Evolutionary conservation across 331 rosid species (phyloP), one percentile per base, ranked within the genome.

Genomic region (Rhamnella rubrinervis): DNA sequence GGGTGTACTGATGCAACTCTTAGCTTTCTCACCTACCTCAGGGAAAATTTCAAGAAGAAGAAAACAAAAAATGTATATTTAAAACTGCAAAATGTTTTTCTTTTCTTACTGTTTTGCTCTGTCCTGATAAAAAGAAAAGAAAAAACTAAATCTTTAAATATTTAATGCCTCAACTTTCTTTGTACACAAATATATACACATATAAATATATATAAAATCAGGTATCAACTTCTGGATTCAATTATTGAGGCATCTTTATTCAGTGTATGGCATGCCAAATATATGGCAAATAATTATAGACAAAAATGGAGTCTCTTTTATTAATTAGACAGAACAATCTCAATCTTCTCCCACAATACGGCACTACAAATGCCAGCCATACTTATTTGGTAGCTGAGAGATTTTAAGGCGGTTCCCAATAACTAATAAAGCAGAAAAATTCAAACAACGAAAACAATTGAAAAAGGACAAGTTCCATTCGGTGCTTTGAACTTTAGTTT

Each of bases 11-110:
- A 59, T 49, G 71, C 65, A 55, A 65, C 58, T 35, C 77, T 71
- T 50, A 65, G 79, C 86, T 66, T 82, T 59, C 41, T 55, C 66
- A 65, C 65, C 77, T 67, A 44, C 69, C 67, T 68, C 68, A 71
- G 66, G 26, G 55, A 55, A 26, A 55, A 56, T 53, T 63, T 5
- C 60, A 15, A 62, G 35, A 46, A 37, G 19, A 20, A 23, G 59
- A 20, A 61, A 28, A 17, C 5, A 38, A 6, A 1, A 57, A 25
- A 57, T 17, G 46, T 14, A 41, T 14, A 44, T 40, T 8, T 41
- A 12, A 25, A 1, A 21, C 5, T 31, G 44, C 2, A 7, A 10
- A 23, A 44, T 2, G n/a, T 26, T 13, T 60, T 35, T 28, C 37
- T 7, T 0, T 16, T 31, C 23, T 59, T 59, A 31, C 13, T 28